These are phyloP conservation scores for Hemisphaericaspora subhashii DNA, from an alignment of 1,139 yeast genomes.

Conservation along the genomic window DNA sequence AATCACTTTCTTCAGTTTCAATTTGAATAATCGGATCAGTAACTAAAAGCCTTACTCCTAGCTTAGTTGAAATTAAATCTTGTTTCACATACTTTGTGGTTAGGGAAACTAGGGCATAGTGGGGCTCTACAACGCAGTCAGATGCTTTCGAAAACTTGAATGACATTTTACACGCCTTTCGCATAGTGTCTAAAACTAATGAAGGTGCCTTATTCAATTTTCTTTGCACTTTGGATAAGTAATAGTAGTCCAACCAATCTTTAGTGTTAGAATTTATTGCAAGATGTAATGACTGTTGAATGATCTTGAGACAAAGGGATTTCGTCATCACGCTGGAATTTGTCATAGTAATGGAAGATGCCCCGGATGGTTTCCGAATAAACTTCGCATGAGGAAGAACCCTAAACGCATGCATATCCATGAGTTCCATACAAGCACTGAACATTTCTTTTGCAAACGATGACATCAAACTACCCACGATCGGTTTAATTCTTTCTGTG, in stretches of 20 bases:
- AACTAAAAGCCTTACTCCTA: conserved; percentile 41
- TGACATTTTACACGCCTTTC: conserved; percentile 34
- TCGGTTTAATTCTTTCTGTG: conserved; percentile 23
- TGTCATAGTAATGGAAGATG: conserved; percentile 24
- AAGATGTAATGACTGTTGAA: conserved; percentile 41
- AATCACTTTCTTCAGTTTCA: conserved; percentile 10
- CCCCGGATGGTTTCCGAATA: conserved; percentile 25
- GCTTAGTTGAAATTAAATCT: conserved; percentile 29
- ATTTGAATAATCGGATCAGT: conserved; percentile 30
- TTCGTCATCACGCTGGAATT: conserved; percentile 25
- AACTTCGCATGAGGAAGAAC: conserved; percentile 39
- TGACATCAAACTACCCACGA: conserved; percentile 53
- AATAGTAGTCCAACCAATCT: conserved; percentile 66
- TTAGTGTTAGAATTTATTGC: conserved; percentile 43
- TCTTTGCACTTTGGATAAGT: conserved; percentile 59
- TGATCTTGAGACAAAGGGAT: conserved; percentile 31
- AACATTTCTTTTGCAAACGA: conserved; percentile 62
- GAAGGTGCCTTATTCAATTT: conserved; percentile 39
- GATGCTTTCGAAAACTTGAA: conserved; percentile 26
- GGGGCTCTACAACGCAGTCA: conserved; percentile 71
- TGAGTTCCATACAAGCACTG: conserved; percentile 63
- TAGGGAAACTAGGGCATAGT: conserved; percentile 60
- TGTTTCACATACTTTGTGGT: conserved; percentile 55
- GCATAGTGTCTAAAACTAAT: conserved; percentile 37
- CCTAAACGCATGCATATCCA: conserved; percentile 58